Conservation (phyloP, 2,329 filamentous ascomycete species). For the Colletotrichum aenigma region DNA sequence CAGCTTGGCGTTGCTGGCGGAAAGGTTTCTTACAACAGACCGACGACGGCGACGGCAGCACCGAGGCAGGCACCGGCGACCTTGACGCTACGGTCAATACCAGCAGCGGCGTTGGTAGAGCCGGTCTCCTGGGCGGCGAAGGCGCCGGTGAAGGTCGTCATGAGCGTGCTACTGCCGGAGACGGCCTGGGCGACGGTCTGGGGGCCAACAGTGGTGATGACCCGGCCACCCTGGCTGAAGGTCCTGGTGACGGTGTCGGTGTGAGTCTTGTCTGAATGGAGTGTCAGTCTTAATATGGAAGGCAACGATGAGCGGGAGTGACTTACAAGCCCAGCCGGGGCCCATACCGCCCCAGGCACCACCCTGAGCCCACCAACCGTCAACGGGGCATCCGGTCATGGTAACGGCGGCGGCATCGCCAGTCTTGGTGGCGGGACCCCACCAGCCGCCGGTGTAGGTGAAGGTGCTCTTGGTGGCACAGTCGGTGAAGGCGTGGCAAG, state of each 20-base stretch:
- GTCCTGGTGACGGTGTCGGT: conserved; percentile 24
- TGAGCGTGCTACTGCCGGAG: conserved; percentile 24
- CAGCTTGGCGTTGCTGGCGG: background rate
- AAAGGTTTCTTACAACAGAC: conserved; percentile 15
- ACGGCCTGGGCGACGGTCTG: conserved; percentile 7
- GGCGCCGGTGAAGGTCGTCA: conserved; percentile 22
- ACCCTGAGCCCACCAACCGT: conserved; percentile 26
- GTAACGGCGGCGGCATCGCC: conserved; percentile 6
- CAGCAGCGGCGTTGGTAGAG: background rate
- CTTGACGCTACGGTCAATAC: conserved; percentile 9
- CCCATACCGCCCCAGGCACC: conserved; percentile 22
- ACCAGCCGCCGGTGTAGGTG: conserved; percentile 26
- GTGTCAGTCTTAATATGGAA: background rate
- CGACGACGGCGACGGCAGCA: conserved; percentile 23
- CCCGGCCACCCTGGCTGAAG: background rate
- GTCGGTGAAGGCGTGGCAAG: conserved; percentile 23
- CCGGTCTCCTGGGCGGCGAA: conserved; percentile 16
- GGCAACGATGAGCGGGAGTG: background rate
- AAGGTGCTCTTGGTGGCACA: conserved; percentile 26
- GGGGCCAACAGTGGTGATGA: background rate
- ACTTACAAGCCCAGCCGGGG: conserved; percentile 22
- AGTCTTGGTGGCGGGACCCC: conserved; percentile 9
- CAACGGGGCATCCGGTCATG: conserved; percentile 28
- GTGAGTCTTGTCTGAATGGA: conserved; percentile 12
- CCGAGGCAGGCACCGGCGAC: conserved; percentile 22